Evolutionary conservation across 805 yeast species (phyloP), one percentile per base, ranked within the genome.

Genomic region (Barnettozyma californica): DNA sequence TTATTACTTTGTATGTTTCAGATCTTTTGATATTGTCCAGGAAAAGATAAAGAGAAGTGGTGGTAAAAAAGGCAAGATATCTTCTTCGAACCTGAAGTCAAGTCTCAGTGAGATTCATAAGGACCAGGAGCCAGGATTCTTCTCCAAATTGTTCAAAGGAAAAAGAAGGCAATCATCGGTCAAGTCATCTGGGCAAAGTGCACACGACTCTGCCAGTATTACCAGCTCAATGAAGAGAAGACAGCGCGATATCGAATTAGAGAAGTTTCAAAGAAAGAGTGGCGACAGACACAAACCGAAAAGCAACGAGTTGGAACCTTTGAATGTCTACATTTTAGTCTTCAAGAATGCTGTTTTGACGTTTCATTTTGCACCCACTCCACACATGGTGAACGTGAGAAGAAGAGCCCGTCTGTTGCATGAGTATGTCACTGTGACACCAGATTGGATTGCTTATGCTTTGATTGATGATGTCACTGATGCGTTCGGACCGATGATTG

Each of bases 371-470:
- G 82, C 88, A 9, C 90, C 96, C 9, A 88, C 97, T 0, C 96
- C 96, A 2, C 98, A 91, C 65, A 95, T 97, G 0, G 87, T 88
- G 41, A 94, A 94, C 61, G 99, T 94, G 29, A 79, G 99, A 57
- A 77, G 98, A 64, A 80, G 99, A 64, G 95, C 96, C 0, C 75
- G 99, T 49, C 69, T 94, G 53, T 73, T 92, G 53, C 76, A 84
- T 52, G 99, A 94, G 64, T 92, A 91, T 61, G 71, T 94, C 52
- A 88, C 87, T 2, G 96, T 94, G 5, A 80, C 92, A 2, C 81
- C 97, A 0, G 98, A 94, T 65, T 94, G 99, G 99, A 84, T 94
- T 41, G 92, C 97, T 1, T 94, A 94, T 68, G 98, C 98, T 0
- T 69, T 94, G 53, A 88, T 94, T 57, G 99, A 94, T 70, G 98